Evolutionary conservation across 2,329 filamentous ascomycete genomes (phyloP).

Genomic region (Sclerotinia borealis): DNA sequence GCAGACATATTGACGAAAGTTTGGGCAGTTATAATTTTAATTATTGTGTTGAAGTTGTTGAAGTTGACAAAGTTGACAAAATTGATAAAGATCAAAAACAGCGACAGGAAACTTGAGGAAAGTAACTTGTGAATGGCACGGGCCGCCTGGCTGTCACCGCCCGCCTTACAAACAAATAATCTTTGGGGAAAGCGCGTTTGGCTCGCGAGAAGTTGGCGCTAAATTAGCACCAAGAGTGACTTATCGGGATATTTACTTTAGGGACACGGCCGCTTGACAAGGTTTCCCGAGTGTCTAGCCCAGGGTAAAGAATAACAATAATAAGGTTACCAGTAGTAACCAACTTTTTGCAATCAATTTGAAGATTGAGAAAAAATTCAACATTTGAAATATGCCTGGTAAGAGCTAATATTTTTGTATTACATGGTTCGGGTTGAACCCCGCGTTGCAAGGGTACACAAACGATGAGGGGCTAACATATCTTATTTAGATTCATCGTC

Average conservation of each 20-base stretch:
- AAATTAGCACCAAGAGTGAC: background rate
- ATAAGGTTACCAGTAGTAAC: background rate
- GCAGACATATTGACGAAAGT: conserved; percentile 37
- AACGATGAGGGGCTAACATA: conserved; percentile 6
- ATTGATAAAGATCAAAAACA: background rate
- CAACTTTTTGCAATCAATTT: background rate
- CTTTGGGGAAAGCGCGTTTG: background rate
- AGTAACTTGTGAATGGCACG: background rate
- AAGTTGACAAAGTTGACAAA: background rate
- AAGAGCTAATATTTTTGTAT: background rate
- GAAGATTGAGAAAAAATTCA: too few relatives aligned
- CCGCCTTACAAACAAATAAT: background rate
- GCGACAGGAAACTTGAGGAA: background rate
- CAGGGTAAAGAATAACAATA: background rate
- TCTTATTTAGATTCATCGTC: conserved; percentile 6
- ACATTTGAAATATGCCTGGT: conserved; percentile 7
- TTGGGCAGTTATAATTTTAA: too few relatives aligned
- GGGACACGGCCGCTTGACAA: background rate
- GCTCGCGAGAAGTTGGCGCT: background rate
- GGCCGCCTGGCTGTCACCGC: background rate
- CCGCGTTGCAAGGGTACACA: conserved; percentile 11
- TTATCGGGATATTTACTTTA: background rate
- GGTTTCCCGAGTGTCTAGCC: background rate
- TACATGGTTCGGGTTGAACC: background rate
- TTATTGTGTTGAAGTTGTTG: background rate